These are phyloP conservation scores for Sisymbrium altissimum DNA, from an alignment of 345 rosid species.

Conservation along the genomic window DNA sequence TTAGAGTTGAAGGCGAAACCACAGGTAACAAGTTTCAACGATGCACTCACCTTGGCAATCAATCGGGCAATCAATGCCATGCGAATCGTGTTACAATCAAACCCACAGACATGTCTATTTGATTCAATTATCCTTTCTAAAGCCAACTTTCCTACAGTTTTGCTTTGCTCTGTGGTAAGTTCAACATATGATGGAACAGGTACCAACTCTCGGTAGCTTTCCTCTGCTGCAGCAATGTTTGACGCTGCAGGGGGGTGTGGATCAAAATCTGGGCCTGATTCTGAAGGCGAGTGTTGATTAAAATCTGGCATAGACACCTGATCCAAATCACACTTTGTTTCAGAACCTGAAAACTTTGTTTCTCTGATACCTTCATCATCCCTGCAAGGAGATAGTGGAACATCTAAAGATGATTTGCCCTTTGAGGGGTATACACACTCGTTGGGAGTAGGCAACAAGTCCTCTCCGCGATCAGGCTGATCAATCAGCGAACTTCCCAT, in stretches of 20 bases:
- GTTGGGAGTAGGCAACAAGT: slow-evolving; percentile 36
- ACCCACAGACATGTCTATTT: slow-evolving; percentile 51
- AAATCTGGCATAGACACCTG: slow-evolving; percentile 40
- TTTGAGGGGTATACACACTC: slow-evolving; percentile 44
- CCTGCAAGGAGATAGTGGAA: slow-evolving; percentile 42
- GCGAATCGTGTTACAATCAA: slow-evolving; percentile 47
- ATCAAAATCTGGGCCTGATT: slow-evolving; percentile 48
- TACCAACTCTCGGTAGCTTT: slow-evolving; percentile 60
- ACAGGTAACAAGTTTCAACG: slow-evolving; percentile 14
- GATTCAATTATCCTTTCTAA: slow-evolving; percentile 73
- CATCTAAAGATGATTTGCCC: slow-evolving; percentile 47
- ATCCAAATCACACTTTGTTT: slow-evolving; percentile 42
- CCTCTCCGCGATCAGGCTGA: slow-evolving; percentile 51
- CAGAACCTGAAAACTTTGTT: slow-evolving; percentile 42
- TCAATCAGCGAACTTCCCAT: slow-evolving; percentile 41
- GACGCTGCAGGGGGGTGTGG: slow-evolving; percentile 44
- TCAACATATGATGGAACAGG: slow-evolving; percentile 69
- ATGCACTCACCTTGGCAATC: slow-evolving; percentile 66
- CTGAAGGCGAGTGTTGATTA: slow-evolving; percentile 50
- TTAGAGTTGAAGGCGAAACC: slow-evolving; percentile 8
- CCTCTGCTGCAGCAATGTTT: slow-evolving; percentile 50
- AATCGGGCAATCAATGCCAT: slow-evolving; percentile 81
- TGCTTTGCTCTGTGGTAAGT: slow-evolving; percentile 56
- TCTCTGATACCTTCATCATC: slow-evolving; percentile 49
- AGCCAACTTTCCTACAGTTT: slow-evolving; percentile 52